phyloP scores from a whole-genome alignment of 2,329 filamentous ascomycete genomes.

The Phoma sp. region DNA sequence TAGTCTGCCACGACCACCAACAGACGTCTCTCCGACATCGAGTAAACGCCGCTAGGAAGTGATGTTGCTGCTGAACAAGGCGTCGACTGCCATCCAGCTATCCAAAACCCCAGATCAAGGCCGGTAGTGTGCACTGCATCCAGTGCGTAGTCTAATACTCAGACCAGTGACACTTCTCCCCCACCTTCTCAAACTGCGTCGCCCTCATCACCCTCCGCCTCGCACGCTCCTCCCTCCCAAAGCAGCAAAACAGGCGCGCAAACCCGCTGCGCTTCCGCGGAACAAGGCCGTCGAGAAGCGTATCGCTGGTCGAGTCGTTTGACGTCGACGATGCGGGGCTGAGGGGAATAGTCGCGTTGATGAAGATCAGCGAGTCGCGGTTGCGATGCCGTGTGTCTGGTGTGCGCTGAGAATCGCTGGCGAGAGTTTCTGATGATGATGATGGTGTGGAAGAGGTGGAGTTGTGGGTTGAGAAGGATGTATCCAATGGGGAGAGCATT shows the following conservation, averaged over 20 bases:
- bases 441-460: conserved; percentile 10
- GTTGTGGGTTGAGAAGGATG: conserved; percentile 20
- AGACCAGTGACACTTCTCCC: conserved; percentile 41
- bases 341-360: conserved; percentile 45
- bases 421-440: conserved; percentile 9
- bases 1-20: too few relatives aligned
- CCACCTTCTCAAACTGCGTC: conserved; percentile 42
- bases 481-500: conserved; percentile 33
- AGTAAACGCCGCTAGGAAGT: too few relatives aligned
- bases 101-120: too few relatives aligned
- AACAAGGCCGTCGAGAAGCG: conserved; percentile 34
- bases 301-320: conserved; percentile 17
- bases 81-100: too few relatives aligned
- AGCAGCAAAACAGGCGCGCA: conserved; percentile 44
- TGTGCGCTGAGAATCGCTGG: conserved; percentile 1
- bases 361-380: conserved; percentile 41
- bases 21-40: too few relatives aligned
- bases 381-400: conserved; percentile 5
- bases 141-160: conserved; percentile 32
- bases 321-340: conserved; percentile 34
- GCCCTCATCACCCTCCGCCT: conserved; percentile 27
- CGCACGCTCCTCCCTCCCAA: conserved; percentile 42
- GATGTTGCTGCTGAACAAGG: too few relatives aligned
- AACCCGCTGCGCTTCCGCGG: conserved; percentile 41
- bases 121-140: too few relatives aligned